Evolutionary conservation across 208 protist species (phyloP), one percentile per base, ranked within the genome.

Genomic region (Balamuthia mandrillaris): DNA sequence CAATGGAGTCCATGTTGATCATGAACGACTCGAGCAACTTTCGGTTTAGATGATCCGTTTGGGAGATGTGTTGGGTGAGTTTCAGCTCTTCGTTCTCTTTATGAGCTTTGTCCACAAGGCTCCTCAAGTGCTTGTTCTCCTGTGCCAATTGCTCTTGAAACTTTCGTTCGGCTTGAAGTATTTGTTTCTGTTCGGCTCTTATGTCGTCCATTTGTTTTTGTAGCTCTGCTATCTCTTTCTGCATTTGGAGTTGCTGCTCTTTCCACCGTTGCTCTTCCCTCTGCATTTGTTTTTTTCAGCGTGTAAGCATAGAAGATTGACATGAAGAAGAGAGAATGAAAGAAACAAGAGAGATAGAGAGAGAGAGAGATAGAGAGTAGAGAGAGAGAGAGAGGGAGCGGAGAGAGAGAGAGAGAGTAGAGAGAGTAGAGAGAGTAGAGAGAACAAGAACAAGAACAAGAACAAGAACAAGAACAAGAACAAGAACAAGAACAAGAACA

Each of bases 81-180:
- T 54, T 78, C 68, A 78, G 29, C 45, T 78, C 68, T n/a, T 78
- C 68, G 68, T 78, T 78, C 31, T 78, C 68, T 10, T 68, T 1
- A 6, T 18, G 41, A 27, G 58, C 68, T 49, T 78, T 42, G 1
- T 78, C 24, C 6, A 78, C 29, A 6, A 42, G 68, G 2, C 45
- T 21, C n/a, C 2, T 58, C 45, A 78, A 33, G 16, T 58, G 52
- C 18, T 78, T 42, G 18, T 78, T 78, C 29, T 78, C 68, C 6
- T 60, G 0, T 16, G 45, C 68, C 41, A 78, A 39, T 33, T 58
- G 44, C 45, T 41, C 37, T 27, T 60, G 68, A 27, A 54, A 27
- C 21, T 78, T 49, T 58, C 68, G 68, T 33, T 78, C 68, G 33
- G 16, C 10, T 35, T 78, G 68, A 42, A 78, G 68, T 27, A 18